Base-by-base conservation (phyloP, 768 basidiomycete species). In the Boletus pseudopeckii region DNA sequence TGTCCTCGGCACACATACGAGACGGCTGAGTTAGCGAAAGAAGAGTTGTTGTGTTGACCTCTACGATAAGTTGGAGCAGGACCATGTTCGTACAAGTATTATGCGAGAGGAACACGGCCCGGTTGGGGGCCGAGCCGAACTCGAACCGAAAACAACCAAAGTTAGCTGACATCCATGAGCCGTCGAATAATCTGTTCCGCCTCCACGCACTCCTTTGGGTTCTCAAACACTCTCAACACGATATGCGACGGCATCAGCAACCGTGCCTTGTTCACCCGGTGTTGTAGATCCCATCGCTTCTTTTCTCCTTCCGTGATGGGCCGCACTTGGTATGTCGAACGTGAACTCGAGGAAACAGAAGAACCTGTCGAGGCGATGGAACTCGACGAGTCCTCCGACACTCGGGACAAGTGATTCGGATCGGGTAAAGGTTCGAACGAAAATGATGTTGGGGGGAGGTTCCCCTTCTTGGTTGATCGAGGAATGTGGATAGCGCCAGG, bases 201-300 rank as follows among this genome's bases (percentile, higher is more conserved):
- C 69, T 92, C 90, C 15, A 78, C 74, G 64, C 89, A 91, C 61
- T 92, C 88, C 57, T 61, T 71, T 10, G 90, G 85, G 39, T 81
- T 68, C 60, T 81, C 77, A 65, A 92, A 92, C 26, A 91, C 66
- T 48, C 88, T 77, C 63, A 92, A 67, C 18, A 73, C 69, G 10
- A 90, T 74, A 57, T 80, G 72, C 30, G 68, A 60, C 5, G 87
- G 85, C 62, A 89, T 80, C 64, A 77, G 69, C 57, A 72, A 75
- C 50, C 87, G 72, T 26, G 87, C 88, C 54, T 71, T 74, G 71
- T 81, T 82, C 50, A 92, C 78, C 32, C 90, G 73, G 59, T 67
- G 69, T 72, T 91, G 87, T 60, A 91, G 61, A 30, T 83, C 82
- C 53, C 66, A 57, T 55, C 81, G 74, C 71, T 72, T 81, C 70